phyloP scores from a whole-genome alignment of 129 eudicot species.

The Daucus carota region DH1_v3.0 NC_030386.2:4882501-4883000 shows the following conservation, averaged over 20 bases:
- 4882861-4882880: not conserved
- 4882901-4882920: not conserved
- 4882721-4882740: slow-evolving; percentile 80
- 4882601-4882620: slow-evolving; percentile 64
- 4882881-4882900: not conserved
- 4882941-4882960: not conserved
- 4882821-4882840: not conserved
- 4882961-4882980: not conserved
- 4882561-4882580: slow-evolving; percentile 91
- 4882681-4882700: not conserved
- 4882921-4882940: not conserved
- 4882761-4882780: slow-evolving; percentile 82
- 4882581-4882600: slow-evolving; percentile 55
- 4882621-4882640: not conserved
- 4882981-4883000: not conserved
- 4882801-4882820: slow-evolving; percentile 47
- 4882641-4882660: not conserved
- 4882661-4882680: not conserved
- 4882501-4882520: not conserved
- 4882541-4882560: slow-evolving; percentile 83
- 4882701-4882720: slow-evolving; percentile 55
- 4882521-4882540: not conserved
- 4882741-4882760: slow-evolving; percentile 72
- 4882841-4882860: not conserved
- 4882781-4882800: slow-evolving; percentile 96